Conservation (phyloP, 306 rosid species). For the Gleditsia sinensis region DNA sequence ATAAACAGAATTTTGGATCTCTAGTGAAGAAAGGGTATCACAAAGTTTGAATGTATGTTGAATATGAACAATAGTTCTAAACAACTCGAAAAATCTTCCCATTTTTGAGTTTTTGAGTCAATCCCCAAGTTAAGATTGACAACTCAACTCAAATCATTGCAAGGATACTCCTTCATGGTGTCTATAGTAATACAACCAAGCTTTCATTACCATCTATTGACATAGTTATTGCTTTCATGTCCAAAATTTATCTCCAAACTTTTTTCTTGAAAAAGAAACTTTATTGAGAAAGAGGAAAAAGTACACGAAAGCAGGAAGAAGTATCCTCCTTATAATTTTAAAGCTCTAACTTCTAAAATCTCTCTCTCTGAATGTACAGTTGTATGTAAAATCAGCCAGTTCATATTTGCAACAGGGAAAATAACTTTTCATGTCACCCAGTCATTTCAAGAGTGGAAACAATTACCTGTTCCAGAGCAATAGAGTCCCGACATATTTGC, state of each 20-base stretch:
- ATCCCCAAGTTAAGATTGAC: background rate
- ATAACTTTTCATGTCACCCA: background rate
- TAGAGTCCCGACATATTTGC: constrained; percentile 95
- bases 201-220: background rate
- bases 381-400: background rate
- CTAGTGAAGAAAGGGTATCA: background rate
- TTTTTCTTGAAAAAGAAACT: no score
- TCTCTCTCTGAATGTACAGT: constrained; percentile 4
- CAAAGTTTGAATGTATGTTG: background rate
- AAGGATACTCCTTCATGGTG: background rate
- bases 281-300: no score
- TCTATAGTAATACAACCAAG: background rate
- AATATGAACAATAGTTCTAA: background rate
- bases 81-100: background rate
- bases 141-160: background rate
- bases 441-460: background rate
- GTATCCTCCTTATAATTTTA: background rate
- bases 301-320: no score
- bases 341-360: background rate
- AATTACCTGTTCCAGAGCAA: constrained; percentile 94
- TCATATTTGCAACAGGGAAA: background rate
- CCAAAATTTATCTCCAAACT: no score
- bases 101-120: background rate
- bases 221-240: background rate
- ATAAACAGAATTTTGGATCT: background rate